These are phyloP conservation scores for Pisolithus albus DNA, from an alignment of 768 basidiomycete genomes.

Conservation along the genomic window DNA sequence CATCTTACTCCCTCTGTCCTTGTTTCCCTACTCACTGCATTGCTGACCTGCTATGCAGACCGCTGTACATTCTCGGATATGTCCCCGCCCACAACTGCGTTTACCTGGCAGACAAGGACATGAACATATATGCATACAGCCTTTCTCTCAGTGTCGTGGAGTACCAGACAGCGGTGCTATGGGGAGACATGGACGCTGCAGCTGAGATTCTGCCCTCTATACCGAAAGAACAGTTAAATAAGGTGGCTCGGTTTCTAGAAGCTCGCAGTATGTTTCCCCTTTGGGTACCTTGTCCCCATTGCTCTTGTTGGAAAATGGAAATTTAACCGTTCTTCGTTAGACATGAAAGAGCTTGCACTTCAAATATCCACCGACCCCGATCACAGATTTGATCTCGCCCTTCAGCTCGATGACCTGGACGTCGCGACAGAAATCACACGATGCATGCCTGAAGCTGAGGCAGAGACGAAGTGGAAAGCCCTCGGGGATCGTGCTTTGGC, in stretches of 20 bases:
- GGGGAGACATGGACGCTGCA: slow-evolving; percentile 82
- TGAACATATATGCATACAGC: slow-evolving; percentile 76
- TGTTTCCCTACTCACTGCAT: not conserved
- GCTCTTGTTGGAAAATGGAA: not conserved
- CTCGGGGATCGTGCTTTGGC: slow-evolving; percentile 91
- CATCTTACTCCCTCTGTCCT: slow-evolving; percentile 25
- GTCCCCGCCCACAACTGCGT: slow-evolving; percentile 90
- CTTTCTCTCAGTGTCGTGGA: slow-evolving; percentile 87
- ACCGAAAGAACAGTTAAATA: slow-evolving; percentile 88
- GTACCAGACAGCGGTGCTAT: slow-evolving; percentile 91
- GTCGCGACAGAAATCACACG: slow-evolving; percentile 74
- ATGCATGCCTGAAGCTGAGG: slow-evolving; percentile 8
- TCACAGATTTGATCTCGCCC: slow-evolving; percentile 92
- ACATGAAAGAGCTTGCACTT: slow-evolving; percentile 90
- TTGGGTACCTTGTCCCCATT: not conserved
- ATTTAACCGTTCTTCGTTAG: slow-evolving; percentile 31
- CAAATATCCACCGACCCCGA: slow-evolving; percentile 86
- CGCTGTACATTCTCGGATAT: slow-evolving; percentile 90
- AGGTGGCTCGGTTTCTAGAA: slow-evolving; percentile 92
- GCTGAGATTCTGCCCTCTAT: slow-evolving; percentile 74
- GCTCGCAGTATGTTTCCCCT: slow-evolving; percentile 53
- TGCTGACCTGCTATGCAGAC: slow-evolving; percentile 32
- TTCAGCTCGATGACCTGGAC: slow-evolving; percentile 89
- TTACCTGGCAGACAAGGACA: slow-evolving; percentile 91
- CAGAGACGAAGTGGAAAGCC: slow-evolving; percentile 71